These are phyloP conservation scores for Hemisphaericaspora xylofermentans DNA, from an alignment of 1,139 yeast species.

Conservation along the genomic window DNA sequence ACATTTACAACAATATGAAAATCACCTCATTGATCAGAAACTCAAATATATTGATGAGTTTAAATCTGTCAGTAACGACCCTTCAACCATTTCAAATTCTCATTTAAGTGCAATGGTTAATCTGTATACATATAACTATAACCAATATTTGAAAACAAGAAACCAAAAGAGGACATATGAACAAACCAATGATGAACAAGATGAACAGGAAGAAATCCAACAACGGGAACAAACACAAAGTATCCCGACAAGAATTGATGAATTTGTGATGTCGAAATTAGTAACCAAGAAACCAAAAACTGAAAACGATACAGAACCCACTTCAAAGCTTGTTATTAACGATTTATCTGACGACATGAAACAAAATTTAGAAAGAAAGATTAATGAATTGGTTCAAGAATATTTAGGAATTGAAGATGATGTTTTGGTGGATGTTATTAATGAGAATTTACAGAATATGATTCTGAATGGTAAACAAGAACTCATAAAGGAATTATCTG, in stretches of 20 bases:
- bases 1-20: conserved; percentile 29
- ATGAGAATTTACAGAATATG: conserved; percentile 33
- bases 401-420: conserved; percentile 54
- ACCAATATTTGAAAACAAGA: conserved; percentile 39
- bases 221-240: conserved; percentile 6
- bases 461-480: conserved; percentile 27
- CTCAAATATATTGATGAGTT: conserved; percentile 34
- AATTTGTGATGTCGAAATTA: conserved; percentile 1
- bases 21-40: conserved; percentile 37
- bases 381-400: conserved; percentile 47
- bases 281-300: conserved; percentile 5
- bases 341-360: conserved; percentile 17
- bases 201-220: conserved; percentile 25
- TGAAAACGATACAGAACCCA: background rate
- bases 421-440: conserved; percentile 44
- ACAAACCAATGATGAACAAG: conserved; percentile 32
- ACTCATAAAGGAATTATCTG: conserved; percentile 45
- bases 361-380: conserved; percentile 27
- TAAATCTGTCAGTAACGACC: conserved; percentile 15
- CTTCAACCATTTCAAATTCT: background rate
- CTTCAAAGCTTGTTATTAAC: conserved; percentile 10
- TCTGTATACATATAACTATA: conserved; percentile 35
- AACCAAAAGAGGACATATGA: conserved; percentile 31
- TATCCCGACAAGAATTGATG: background rate
- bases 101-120: conserved; percentile 6